A percentile compares a stretch with the other conserved stretches of the same genome.
phyloP scores from a whole-genome alignment of 176 grass and related monocot species.

The Tillandsia leiboldiana region DNA sequence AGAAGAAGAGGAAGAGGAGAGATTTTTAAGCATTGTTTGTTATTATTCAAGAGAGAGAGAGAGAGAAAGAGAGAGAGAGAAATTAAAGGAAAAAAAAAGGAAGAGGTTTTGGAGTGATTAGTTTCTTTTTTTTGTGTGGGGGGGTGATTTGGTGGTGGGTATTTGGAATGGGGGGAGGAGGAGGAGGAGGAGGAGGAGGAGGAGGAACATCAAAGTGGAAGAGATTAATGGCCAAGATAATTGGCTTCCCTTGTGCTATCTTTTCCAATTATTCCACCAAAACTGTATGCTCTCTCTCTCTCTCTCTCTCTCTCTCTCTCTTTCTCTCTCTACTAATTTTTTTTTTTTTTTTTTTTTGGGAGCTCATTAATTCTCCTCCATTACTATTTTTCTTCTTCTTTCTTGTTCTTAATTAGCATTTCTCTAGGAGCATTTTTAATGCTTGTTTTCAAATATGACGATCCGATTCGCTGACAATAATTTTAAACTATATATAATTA shows the following conservation, averaged over 20 bases:
- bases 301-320: constrained; percentile 2
- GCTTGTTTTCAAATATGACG: not conserved
- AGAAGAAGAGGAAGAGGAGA: not conserved
- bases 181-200: constrained; percentile 6
- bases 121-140: not conserved
- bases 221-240: constrained; percentile 46
- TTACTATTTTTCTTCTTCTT: not conserved
- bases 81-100: not conserved
- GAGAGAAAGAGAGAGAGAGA: constrained; percentile 1
- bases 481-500: too few relatives aligned
- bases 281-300: constrained; percentile 26
- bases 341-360: not conserved
- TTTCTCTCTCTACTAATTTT: not conserved
- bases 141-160: not conserved
- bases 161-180: not conserved
- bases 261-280: constrained; percentile 46
- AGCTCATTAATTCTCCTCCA: not conserved
- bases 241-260: constrained; percentile 53
- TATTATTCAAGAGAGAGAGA: constrained; percentile 15
- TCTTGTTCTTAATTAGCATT: not conserved
- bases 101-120: constrained; percentile 20
- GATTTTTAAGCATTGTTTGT: constrained; percentile 24
- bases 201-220: constrained; percentile 46
- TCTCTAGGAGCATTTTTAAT: not conserved
- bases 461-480: not conserved